Percentiles rank a stretch among this genome's conserved stretches.
Conservation (phyloP, 108 stramenopile genomes). For the Discostella pseudostelligera region DNA sequence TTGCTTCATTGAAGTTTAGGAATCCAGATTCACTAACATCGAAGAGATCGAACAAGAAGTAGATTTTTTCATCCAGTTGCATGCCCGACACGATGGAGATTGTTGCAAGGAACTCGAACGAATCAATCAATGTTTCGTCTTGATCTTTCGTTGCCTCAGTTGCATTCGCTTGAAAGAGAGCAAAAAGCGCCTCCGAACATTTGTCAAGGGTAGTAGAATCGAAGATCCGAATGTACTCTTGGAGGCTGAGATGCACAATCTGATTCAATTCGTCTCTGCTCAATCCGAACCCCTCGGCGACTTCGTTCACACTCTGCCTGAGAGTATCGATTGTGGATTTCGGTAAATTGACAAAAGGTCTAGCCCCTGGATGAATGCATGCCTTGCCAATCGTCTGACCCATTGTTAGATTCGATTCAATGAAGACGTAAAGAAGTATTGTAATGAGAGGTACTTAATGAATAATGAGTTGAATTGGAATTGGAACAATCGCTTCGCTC, state of each 20-base stretch:
- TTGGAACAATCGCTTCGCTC: too few relatives aligned
- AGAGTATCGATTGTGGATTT: constrained; percentile 13
- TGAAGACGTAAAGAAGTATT: too few relatives aligned
- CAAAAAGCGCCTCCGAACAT: constrained; percentile 20
- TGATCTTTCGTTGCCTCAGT: neutral
- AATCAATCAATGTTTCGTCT: constrained; percentile 49
- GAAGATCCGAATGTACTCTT: constrained; percentile 18
- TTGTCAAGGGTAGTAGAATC: constrained; percentile 24
- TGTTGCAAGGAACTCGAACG: constrained; percentile 51
- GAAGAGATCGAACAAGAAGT: constrained; percentile 53
- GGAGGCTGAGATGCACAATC: constrained; percentile 21
- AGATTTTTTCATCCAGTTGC: constrained; percentile 27
- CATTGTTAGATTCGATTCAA: constrained; percentile 12
- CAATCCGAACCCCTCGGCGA: constrained; percentile 24
- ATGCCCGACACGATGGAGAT: constrained; percentile 31
- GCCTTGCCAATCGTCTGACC: constrained; percentile 30
- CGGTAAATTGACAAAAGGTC: constrained; percentile 32
- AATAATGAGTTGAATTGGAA: too few relatives aligned
- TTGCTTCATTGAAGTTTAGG: constrained; percentile 46
- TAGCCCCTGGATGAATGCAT: constrained; percentile 10
- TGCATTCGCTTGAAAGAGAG: constrained; percentile 8
- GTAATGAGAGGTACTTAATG: too few relatives aligned
- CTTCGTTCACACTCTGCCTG: constrained; percentile 18
- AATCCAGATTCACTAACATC: constrained; percentile 49
- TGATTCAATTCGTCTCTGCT: constrained; percentile 14